Evolutionary conservation across 1,284 basidiomycete genomes (phyloP), one percentile per base, ranked within the genome.

Genomic region (Grifola frondosa): DNA sequence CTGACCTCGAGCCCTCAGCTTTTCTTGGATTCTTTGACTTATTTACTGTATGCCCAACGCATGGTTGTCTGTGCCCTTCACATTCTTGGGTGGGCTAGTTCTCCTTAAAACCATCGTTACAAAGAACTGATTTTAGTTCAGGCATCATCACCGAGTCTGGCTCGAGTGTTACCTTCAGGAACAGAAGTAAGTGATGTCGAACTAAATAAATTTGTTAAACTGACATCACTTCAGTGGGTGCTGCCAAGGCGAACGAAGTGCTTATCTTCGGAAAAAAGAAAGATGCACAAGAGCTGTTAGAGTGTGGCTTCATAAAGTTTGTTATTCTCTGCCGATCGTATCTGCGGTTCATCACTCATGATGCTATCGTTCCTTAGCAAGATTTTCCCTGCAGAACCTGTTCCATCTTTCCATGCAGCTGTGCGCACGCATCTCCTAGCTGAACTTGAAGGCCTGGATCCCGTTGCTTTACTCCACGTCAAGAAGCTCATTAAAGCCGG

Each of bases 11-110:
- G 30, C 30, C 42, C 34, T 4, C 52, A 85, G 84, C 83, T 1
- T 78, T 84, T 52, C 64, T 87, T 19, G 83, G 84, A 2, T 75
- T 84, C 47, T 85, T 85, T 53, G 84, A 88, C 56, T 84, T 87
- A 81, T 87, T 20, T 87, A 84, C 49, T 71, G 75, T n/a, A 61
- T 85, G 48, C 78, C 80, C 1, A 67, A 73, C 42, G 72, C 66
- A 2, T 87, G 81, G 80, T 59, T 87, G 10, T 75, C 76, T 21
- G 69, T 78, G 1, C 84, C 82, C 1, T 87, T 87, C 54, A 73
- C 82, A 1, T 84, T 84, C 53, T 55, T 87, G n/a, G 84, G 82
- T 80, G 39, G 37, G 69, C 32, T 20, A 28, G 30, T 43, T 31
- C 42, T 43, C 11, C 30, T 6, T 20, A 28, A 30, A 8, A 8